phyloP scores from a whole-genome alignment of 805 yeast genomes.

The Kockiozyma suomiensis region DNA sequence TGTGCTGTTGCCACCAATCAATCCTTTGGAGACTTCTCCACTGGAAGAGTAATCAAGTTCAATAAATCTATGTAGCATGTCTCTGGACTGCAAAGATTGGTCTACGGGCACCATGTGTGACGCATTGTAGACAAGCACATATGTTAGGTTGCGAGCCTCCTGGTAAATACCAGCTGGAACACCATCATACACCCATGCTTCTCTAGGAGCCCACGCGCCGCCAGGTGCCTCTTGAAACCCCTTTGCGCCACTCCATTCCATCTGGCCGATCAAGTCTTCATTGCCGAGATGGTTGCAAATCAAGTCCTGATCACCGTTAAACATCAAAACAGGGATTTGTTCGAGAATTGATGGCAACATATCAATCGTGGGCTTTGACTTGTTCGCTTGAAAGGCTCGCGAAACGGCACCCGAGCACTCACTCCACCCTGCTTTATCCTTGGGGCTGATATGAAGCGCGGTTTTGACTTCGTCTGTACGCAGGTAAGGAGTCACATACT shows the following conservation, averaged over 20 bases:
- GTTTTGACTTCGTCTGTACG: constrained; percentile 49
- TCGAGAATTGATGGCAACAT: constrained; percentile 68
- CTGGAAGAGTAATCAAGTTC: constrained; percentile 24
- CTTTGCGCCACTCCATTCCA: constrained; percentile 63
- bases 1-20: constrained; percentile 22
- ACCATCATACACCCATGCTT: constrained; percentile 53
- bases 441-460: constrained; percentile 52
- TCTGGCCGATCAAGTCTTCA: constrained; percentile 59
- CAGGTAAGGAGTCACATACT: constrained; percentile 54
- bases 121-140: constrained; percentile 69
- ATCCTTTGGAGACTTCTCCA: constrained; percentile 21
- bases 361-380: constrained; percentile 62
- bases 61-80: constrained; percentile 58
- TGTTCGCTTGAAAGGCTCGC: constrained; percentile 51
- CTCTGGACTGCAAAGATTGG: constrained; percentile 66
- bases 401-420: constrained; percentile 76
- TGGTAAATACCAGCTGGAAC: constrained; percentile 49
- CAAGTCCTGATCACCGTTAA: constrained; percentile 85
- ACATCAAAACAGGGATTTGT: constrained; percentile 64
- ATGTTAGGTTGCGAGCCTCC: constrained; percentile 74
- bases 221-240: constrained; percentile 41
- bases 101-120: constrained; percentile 96
- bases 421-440: constrained; percentile 57
- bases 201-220: constrained; percentile 35
- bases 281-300: constrained; percentile 85